Evolutionary conservation across 1,139 yeast genomes (phyloP).

Genomic region (Yamadazyma epiphylla): DNA sequence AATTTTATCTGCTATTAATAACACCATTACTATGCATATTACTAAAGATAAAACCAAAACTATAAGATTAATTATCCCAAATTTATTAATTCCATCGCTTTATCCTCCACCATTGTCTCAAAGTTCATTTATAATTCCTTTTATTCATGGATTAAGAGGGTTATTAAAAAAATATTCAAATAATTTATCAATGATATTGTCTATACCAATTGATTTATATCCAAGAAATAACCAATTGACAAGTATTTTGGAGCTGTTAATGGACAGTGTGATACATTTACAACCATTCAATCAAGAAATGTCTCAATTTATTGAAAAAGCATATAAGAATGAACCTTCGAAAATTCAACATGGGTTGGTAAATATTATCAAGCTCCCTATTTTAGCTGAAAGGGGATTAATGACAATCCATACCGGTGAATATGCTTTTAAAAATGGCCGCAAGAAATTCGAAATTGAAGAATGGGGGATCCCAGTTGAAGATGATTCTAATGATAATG

Average conservation of each 20-base stretch:
- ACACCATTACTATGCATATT: slow-evolving; percentile 33
- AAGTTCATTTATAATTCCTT: slow-evolving; percentile 52
- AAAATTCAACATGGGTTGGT: slow-evolving; percentile 84
- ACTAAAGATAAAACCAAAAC: slow-evolving; percentile 35
- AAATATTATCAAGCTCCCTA: slow-evolving; percentile 70
- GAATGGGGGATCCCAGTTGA: slow-evolving; percentile 97
- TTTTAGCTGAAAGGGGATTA: slow-evolving; percentile 69
- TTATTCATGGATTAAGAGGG: slow-evolving; percentile 58
- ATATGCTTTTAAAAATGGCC: slow-evolving; percentile 81
- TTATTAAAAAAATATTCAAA: slow-evolving; percentile 45
- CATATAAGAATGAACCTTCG: slow-evolving; percentile 67
- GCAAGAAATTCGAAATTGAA: slow-evolving; percentile 78
- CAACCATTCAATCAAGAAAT: slow-evolving; percentile 83
- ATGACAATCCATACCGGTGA: slow-evolving; percentile 78
- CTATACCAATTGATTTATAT: slow-evolving; percentile 66
- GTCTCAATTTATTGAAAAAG: slow-evolving; percentile 60
- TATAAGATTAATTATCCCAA: slow-evolving; percentile 70
- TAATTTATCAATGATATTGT: slow-evolving; percentile 45
- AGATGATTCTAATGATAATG: slow-evolving; percentile 38
- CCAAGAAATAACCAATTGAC: slow-evolving; percentile 52
- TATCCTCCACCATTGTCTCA: slow-evolving; percentile 55
- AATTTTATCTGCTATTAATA: slow-evolving; percentile 38
- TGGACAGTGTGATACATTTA: slow-evolving; percentile 69
- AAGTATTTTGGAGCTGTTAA: slow-evolving; percentile 52
- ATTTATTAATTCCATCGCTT: slow-evolving; percentile 72